phyloP scores from a whole-genome alignment of 164 flowering plant genomes.

The Nelumbo lutea region DNA sequence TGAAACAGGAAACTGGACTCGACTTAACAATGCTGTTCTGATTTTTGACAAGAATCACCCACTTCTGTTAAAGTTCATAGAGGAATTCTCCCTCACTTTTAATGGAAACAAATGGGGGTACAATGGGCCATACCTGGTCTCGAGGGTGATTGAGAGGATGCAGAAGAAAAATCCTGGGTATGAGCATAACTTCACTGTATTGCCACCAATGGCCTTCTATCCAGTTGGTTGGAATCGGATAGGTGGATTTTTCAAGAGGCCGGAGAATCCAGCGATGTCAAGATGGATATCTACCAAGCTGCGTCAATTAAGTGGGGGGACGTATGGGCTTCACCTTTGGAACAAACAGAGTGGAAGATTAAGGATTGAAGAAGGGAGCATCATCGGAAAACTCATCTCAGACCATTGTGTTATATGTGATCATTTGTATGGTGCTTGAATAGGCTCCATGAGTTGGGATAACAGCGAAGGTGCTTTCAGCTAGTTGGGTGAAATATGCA shows the following conservation, averaged over 20 bases:
- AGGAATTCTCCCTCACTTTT: constrained; percentile 52
- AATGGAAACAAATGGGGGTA: constrained; percentile 28
- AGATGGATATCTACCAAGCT: neutral
- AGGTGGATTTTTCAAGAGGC: constrained; percentile 18
- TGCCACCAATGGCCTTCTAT: constrained; percentile 56
- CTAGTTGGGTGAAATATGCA: too few species aligned
- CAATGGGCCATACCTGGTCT: constrained; percentile 65
- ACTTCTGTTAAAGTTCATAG: constrained; percentile 43
- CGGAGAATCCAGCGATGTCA: too few species aligned
- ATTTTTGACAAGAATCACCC: constrained; percentile 57
- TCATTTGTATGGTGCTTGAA: too few species aligned
- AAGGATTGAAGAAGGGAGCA: too few species aligned
- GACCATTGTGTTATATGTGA: too few species aligned
- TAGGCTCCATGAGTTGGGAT: too few species aligned
- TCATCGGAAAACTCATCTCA: too few species aligned
- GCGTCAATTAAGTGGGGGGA: neutral
- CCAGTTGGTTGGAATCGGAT: constrained; percentile 58
- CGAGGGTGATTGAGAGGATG: constrained; percentile 39
- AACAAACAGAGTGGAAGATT: too few species aligned
- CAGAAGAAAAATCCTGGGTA: constrained; percentile 10
- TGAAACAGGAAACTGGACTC: constrained; percentile 45
- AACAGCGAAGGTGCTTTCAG: too few species aligned
- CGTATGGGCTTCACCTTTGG: neutral
- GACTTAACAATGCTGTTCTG: constrained; percentile 61
- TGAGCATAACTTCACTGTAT: constrained; percentile 31